Evolutionary conservation across 257 asterid species (phyloP).

Genomic region (Nicotiana tabacum): DNA sequence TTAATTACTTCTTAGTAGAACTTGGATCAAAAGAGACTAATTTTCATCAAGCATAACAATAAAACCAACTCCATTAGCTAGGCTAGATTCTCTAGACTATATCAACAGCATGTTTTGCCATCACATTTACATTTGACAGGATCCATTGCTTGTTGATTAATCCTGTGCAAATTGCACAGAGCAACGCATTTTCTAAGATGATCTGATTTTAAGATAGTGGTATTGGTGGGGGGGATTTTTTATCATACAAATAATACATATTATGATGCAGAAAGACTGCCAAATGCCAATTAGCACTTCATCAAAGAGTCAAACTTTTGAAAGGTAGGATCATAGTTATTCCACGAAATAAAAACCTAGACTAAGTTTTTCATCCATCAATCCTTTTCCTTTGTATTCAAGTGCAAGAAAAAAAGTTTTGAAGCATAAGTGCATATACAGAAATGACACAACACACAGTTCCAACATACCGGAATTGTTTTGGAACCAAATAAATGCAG

Average conservation of each 20-base stretch:
- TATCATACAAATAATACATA: neutral
- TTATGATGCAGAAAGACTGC: neutral
- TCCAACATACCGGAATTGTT: neutral
- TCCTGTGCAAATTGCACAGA: neutral
- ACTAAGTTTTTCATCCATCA: neutral
- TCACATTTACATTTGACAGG: neutral
- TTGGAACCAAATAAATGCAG: neutral
- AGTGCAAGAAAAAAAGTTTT: neutral
- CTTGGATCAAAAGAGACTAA: neutral
- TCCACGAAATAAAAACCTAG: neutral
- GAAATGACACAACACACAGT: neutral
- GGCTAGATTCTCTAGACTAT: conserved; percentile 2
- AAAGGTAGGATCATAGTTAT: neutral
- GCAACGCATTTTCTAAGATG: neutral
- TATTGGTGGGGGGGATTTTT: neutral
- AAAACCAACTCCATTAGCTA: neutral
- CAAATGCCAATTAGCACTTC: neutral
- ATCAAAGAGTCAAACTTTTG: neutral
- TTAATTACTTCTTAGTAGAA: conserved; percentile 3
- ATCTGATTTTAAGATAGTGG: neutral
- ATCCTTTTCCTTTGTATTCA: neutral
- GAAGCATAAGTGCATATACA: neutral
- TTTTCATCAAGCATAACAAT: neutral
- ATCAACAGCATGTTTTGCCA: neutral
- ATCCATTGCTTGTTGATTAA: neutral